These are phyloP conservation scores for Phalaenopsis hybrid DNA, from an alignment of 116 monocot species.

Conservation along the genomic window DNA sequence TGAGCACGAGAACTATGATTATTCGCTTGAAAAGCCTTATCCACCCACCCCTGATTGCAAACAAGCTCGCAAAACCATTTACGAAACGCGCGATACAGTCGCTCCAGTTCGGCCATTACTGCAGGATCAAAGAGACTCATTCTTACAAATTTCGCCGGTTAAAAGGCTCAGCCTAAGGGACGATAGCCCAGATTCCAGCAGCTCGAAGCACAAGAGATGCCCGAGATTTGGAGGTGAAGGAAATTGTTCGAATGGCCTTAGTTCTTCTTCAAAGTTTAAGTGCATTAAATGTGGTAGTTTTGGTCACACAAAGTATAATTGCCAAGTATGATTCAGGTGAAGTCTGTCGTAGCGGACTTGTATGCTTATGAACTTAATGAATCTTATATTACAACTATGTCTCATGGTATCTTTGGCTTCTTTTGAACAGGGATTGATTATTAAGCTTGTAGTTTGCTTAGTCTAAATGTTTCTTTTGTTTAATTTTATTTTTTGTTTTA, in stretches of 20 bases:
- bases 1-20: not conserved
- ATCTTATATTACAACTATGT: no score
- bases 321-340: not conserved
- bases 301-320: not conserved
- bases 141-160: not conserved
- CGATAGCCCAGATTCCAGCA: not conserved
- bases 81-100: not conserved
- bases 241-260: not conserved
- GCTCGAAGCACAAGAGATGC: not conserved
- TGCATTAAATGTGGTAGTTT: not conserved
- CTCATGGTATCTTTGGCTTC: no score
- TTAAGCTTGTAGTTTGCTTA: no score
- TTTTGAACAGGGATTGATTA: no score
- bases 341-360: not conserved
- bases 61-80: not conserved
- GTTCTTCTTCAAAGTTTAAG: not conserved
- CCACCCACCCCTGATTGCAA: not conserved
- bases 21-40: not conserved
- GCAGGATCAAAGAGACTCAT: not conserved
- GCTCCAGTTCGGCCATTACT: not conserved
- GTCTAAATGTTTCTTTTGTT: no score
- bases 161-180: not conserved
- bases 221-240: not conserved
- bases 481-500: no score
- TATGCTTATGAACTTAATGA: no score